Evolutionary conservation across 495 filamentous ascomycete genomes (phyloP).

Genomic region (Eremomyces bilateralis): DNA sequence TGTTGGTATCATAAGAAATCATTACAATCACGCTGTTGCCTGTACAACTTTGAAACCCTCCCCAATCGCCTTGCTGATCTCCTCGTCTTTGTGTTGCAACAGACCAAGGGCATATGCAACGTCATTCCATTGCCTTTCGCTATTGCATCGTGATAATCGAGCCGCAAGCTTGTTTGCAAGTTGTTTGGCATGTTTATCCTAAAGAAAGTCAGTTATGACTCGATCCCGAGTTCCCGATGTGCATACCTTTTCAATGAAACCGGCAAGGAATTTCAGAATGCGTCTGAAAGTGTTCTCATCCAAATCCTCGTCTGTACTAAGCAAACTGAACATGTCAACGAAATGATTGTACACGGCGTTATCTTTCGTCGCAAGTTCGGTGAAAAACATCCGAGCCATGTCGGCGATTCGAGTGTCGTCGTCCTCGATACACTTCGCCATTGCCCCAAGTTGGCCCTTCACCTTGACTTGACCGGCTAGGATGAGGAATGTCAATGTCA

Average conservation of each 20-base stretch:
- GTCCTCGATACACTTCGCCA: conserved; percentile 97
- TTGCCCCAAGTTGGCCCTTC: conserved; percentile 97
- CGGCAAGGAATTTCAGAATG: conserved; percentile 80
- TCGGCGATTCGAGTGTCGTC: conserved; percentile 83
- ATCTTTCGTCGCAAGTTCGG: conserved; percentile 88
- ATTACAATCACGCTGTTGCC: neutral
- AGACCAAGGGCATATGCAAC: conserved; percentile 77
- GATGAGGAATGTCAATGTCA: conserved; percentile 96
- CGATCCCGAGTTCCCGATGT: conserved; percentile 1
- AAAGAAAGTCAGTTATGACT: conserved; percentile 4
- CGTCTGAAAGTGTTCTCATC: conserved; percentile 65
- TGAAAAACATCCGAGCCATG: conserved; percentile 94
- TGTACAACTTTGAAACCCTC: conserved; percentile 77
- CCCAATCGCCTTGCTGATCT: conserved; percentile 62
- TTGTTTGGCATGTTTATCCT: conserved; percentile 98
- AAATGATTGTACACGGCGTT: conserved; percentile 99
- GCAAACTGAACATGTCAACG: conserved; percentile 91
- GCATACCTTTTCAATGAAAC: conserved; percentile 89
- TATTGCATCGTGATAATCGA: conserved; percentile 66
- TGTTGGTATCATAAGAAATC: no score
- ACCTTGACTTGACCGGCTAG: conserved; percentile 97
- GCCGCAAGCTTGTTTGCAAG: conserved; percentile 84
- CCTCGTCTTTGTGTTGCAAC: conserved; percentile 92
- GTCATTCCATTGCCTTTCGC: conserved; percentile 90
- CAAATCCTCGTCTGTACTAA: conserved; percentile 61